phyloP scores from a whole-genome alignment of 139 green algal species.

The Tetraselmis striata region DNA sequence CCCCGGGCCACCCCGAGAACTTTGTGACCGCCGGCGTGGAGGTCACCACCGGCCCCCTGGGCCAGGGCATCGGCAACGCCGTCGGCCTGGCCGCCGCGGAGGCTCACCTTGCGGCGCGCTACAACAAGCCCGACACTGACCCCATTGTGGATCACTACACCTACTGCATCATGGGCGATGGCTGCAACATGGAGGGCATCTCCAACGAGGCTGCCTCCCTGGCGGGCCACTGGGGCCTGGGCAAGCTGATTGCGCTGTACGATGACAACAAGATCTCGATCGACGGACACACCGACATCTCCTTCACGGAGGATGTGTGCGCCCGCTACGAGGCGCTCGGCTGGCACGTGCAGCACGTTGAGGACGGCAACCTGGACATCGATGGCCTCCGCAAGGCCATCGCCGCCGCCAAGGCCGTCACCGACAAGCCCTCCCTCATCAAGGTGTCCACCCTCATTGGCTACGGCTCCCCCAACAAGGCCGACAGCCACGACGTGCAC shows the following conservation, averaged over 20 bases:
- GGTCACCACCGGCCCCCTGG: conserved; percentile 95
- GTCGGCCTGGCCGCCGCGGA: conserved; percentile 91
- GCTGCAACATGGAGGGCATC: conserved; percentile 99
- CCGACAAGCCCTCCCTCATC: conserved; percentile 95
- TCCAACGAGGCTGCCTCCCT: conserved; percentile 93
- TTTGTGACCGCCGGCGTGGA: conserved; percentile 92
- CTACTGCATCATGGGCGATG: conserved; percentile 96
- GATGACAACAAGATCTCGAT: conserved; percentile 99
- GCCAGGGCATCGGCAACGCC: conserved; percentile 92
- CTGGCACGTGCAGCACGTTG: conserved; percentile 80
- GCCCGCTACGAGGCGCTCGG: conserved; percentile 85
- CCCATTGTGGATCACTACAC: conserved; percentile 98
- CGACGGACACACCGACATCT: conserved; percentile 96
- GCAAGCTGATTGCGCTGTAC: conserved; percentile 98
- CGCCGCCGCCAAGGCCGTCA: conserved; percentile 74
- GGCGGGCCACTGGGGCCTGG: conserved; percentile 95
- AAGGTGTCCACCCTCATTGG: conserved; percentile 96
- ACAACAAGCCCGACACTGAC: conserved; percentile 92
- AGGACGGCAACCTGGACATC: conserved; percentile 95
- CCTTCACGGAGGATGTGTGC: conserved; percentile 97
- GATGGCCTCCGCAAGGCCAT: conserved; percentile 78
- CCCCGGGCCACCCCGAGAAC: conserved; percentile 97
- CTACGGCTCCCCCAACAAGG: conserved; percentile 99
- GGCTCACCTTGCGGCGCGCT: conserved; percentile 90
- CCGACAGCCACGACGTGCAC: conserved; percentile 94